Evolutionary conservation across 176 grass and related monocot species (phyloP), one percentile per base, ranked within the genome.

Genomic region (Oryza rufipogon): DNA sequence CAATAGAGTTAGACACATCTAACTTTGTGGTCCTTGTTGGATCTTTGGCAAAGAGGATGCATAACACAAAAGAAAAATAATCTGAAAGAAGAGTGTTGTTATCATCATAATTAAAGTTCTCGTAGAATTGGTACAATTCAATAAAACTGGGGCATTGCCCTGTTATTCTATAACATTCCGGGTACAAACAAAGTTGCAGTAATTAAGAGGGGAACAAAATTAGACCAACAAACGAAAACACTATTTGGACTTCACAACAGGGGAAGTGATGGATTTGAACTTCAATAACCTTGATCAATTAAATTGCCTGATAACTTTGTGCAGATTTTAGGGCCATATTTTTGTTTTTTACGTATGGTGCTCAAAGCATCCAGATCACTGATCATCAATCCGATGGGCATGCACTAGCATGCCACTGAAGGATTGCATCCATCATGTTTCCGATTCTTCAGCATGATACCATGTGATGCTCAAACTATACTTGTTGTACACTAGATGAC

Each of bases 31-130:
- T 30, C 54, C 46, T 70, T 68, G 4, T 38, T 70, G 52, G 48
- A 41, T 70, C n/a, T 81, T 81, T n/a, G 26, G 34, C 46, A 75
- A 76, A 84, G 32, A 64, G 25, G 39, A 49, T 38, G 25, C 56
- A 83, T 6, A 64, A n/a, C 17, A 19, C 23, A 2, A 3, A 32
- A 41, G 4, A 76, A 16, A 54, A 61, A 58, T 11, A 71, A 23
- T 61, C 51, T 14, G 26, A n/a, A 39, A 82, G 11, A 16, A 52
- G 49, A 52, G 6, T 58, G 19, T 15, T 63, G 20, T 9, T 63
- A 63, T 63, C 19, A 1, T 23, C 9, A 2, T n/a, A 60, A 60
- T 9, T n/a, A 9, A n/a, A 60, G n/a, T 60, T 60, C 19, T 60
- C 1, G 9, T 63, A 63, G 7, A 63, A 61, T 4, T 61, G 7